Percentiles rank a stretch among this genome's conserved stretches.
These are phyloP conservation scores for Ophiostoma himal-ulmi DNA, from an alignment of 2,329 filamentous ascomycete genomes.

Conservation along the genomic window DNA sequence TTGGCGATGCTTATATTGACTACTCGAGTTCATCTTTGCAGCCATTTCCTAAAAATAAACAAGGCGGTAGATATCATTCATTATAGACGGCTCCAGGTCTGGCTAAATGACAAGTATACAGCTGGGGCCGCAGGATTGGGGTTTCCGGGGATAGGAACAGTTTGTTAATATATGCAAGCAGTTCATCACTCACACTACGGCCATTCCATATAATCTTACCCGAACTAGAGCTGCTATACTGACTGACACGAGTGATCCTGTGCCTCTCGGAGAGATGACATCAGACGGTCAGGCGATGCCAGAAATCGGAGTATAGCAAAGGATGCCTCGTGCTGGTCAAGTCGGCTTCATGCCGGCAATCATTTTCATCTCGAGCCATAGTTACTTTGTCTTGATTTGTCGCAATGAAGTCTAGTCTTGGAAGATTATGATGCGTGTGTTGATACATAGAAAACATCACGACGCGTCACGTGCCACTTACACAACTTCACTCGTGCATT, in stretches of 20 bases:
- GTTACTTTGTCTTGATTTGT: not conserved
- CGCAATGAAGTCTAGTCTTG: not conserved
- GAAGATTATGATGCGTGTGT: too few species aligned
- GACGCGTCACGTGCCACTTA: constrained; percentile 8
- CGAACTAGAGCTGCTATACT: too few species aligned
- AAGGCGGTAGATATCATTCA: not conserved
- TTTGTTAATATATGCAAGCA: not conserved
- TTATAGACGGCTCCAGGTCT: not conserved
- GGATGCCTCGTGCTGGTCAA: not conserved
- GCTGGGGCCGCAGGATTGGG: not conserved
- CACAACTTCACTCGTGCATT: not conserved
- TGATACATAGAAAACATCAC: not conserved
- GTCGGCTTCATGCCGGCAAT: not conserved
- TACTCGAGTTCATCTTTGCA: not conserved
- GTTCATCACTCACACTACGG: not conserved
- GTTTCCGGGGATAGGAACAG: not conserved
- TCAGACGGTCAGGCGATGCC: not conserved
- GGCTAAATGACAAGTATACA: not conserved
- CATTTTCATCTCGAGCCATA: not conserved
- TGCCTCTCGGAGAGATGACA: not conserved
- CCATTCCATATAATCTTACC: not conserved
- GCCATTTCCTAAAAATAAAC: not conserved
- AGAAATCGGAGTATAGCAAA: not conserved
- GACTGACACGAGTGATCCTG: not conserved
- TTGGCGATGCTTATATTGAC: not conserved